A percentile compares a stretch with the other conserved stretches of the same genome.
Conservation (phyloP, 129 eudicot genomes). For the Gnaphalium uliginosum region DNA sequence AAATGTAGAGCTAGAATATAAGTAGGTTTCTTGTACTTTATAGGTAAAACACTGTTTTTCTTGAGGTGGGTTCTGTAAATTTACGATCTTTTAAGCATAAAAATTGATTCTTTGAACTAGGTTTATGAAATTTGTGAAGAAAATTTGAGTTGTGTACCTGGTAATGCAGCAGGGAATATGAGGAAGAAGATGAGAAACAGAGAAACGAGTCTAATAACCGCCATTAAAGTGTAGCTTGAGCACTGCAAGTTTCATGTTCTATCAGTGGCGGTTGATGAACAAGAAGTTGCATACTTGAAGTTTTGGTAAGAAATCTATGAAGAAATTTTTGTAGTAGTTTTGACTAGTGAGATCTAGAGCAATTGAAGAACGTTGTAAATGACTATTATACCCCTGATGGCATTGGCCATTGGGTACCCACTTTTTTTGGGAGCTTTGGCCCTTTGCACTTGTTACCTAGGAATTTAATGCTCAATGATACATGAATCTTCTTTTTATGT, state of each 20-base stretch:
- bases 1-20: conserved; percentile 13
- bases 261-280: conserved; percentile 22
- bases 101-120: conserved; percentile 13
- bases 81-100: conserved; percentile 3
- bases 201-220: conserved; percentile 38
- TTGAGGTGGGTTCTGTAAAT: conserved; percentile 8
- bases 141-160: conserved; percentile 39
- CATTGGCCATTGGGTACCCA: conserved; percentile 40
- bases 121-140: neutral
- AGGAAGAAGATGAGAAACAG: conserved; percentile 38
- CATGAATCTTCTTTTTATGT: too few relatives aligned
- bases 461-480: neutral
- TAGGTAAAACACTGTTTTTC: neutral
- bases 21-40: neutral
- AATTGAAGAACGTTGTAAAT: conserved; percentile 16
- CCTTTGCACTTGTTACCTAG: conserved; percentile 22
- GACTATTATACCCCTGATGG: conserved; percentile 44
- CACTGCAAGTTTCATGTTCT: conserved; percentile 57
- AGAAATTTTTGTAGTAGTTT: conserved; percentile 26
- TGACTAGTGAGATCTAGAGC: conserved; percentile 48
- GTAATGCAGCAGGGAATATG: conserved; percentile 35
- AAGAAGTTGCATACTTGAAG: conserved; percentile 17
- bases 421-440: conserved; percentile 26
- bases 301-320: conserved; percentile 33
- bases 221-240: conserved; percentile 60